These are phyloP conservation scores for Solanum okadae DNA, from an alignment of 257 asterid species.

Conservation along the genomic window DNA sequence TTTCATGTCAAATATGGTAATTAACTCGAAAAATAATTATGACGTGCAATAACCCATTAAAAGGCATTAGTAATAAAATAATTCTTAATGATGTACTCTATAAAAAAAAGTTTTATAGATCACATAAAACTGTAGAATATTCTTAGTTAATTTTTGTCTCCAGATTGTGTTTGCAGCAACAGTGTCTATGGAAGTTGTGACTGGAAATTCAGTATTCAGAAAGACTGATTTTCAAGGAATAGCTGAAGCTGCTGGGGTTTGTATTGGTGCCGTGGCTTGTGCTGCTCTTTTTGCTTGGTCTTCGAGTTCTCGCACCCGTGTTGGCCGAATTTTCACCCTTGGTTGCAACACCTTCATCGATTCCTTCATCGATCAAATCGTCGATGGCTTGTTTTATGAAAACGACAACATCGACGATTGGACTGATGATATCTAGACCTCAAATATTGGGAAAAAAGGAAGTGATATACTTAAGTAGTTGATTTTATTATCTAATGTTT, in stretches of 20 bases:
- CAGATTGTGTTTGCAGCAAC: conserved; percentile 87
- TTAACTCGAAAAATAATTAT: background rate
- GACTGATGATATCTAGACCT: conserved; percentile 31
- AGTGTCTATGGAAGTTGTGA: conserved; percentile 47
- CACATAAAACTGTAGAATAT: background rate
- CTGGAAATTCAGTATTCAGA: conserved; percentile 68
- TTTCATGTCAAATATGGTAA: too few relatives aligned
- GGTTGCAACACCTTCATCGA: conserved; percentile 74
- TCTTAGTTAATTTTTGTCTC: background rate
- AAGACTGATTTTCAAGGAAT: conserved; percentile 66
- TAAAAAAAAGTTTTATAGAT: background rate
- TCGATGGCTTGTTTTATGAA: conserved; percentile 75
- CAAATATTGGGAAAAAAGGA: background rate
- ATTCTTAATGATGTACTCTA: background rate
- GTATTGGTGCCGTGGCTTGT: conserved; percentile 52
- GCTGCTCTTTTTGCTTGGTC: conserved; percentile 78
- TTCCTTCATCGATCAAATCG: conserved; percentile 56
- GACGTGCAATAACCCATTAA: background rate
- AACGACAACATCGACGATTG: conserved; percentile 35
- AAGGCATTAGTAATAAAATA: background rate
- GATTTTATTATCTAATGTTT: background rate
- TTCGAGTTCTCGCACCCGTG: conserved; percentile 63
- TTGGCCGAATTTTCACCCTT: conserved; percentile 50
- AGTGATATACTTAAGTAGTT: background rate
- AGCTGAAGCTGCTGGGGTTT: conserved; percentile 55